A percentile compares a stretch with the other conserved stretches of the same genome.
phyloP scores from a whole-genome alignment of 164 flowering plant species.

The Vitis rotundifolia region DNA sequence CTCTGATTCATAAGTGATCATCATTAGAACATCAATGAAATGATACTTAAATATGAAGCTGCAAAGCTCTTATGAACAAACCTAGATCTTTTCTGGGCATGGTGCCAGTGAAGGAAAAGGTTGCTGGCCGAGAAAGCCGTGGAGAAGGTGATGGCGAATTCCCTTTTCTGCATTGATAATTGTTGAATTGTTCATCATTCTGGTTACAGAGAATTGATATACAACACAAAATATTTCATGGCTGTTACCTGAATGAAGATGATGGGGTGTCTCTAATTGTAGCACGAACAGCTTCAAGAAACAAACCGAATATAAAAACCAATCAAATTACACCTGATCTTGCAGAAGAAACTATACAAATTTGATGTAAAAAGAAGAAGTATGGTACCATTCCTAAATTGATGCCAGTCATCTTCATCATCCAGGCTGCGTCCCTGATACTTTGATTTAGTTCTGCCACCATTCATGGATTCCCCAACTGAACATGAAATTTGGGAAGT shows the following conservation, averaged over 20 bases:
- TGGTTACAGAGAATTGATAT: background rate
- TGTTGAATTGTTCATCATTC: background rate
- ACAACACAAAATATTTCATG: constrained; percentile 7
- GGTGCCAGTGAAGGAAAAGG: constrained; percentile 51
- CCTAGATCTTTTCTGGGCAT: constrained; percentile 33
- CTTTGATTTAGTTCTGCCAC: constrained; percentile 39
- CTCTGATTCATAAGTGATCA: constrained; percentile 32
- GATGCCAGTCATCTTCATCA: constrained; percentile 68
- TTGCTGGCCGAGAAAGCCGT: constrained; percentile 37
- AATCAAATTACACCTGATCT: background rate
- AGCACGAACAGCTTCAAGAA: constrained; percentile 55
- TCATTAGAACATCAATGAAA: background rate
- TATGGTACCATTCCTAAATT: constrained; percentile 52
- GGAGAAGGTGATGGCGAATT: constrained; percentile 67
- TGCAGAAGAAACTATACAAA: background rate
- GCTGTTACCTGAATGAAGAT: constrained; percentile 24
- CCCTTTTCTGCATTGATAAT: constrained; percentile 45
- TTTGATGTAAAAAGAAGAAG: background rate
- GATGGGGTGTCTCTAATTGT: constrained; percentile 60
- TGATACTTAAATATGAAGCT: background rate
- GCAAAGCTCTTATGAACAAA: background rate
- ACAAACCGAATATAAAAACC: background rate
- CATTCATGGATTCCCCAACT: constrained; percentile 65
- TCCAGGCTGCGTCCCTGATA: constrained; percentile 50
- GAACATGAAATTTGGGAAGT: constrained; percentile 13